Conservation (phyloP, 495 filamentous ascomycete species). For the Copromyces sp. region DNA sequence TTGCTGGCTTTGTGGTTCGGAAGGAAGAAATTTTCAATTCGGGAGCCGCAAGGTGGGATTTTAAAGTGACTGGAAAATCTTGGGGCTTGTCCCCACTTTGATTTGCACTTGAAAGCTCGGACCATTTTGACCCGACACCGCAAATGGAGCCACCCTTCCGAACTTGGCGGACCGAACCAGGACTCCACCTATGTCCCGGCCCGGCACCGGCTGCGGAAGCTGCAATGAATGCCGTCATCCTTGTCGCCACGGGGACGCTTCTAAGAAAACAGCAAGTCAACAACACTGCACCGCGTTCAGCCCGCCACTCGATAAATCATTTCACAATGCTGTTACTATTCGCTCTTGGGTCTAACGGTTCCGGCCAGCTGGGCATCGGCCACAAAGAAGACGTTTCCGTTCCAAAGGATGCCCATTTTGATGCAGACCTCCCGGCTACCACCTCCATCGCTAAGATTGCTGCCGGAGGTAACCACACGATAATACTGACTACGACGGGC, state of each 20-base stretch:
- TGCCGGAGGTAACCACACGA: slow-evolving; percentile 82
- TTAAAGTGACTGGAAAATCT: slow-evolving; percentile 3
- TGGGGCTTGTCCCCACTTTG: slow-evolving; percentile 2
- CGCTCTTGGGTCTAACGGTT: slow-evolving; percentile 87
- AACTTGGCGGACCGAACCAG: background rate
- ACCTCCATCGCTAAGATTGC: slow-evolving; percentile 30
- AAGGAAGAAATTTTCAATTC: slow-evolving; percentile 7
- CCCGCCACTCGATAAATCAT: background rate
- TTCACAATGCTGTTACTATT: slow-evolving; percentile 43
- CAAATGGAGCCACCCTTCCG: background rate
- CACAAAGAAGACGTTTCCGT: slow-evolving; percentile 62
- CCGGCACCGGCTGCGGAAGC: background rate
- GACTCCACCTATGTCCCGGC: background rate
- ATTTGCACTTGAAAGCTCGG: background rate
- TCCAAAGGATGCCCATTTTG: slow-evolving; percentile 51
- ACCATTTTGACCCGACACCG: background rate
- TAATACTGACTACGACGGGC: slow-evolving; percentile 52
- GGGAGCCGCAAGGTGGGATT: slow-evolving; percentile 5
- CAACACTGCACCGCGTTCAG: background rate
- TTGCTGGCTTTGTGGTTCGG: slow-evolving; percentile 4
- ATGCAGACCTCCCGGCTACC: slow-evolving; percentile 4
- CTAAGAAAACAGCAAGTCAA: background rate
- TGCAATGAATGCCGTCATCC: background rate
- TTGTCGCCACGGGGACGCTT: background rate
- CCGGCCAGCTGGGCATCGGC: slow-evolving; percentile 73